A percentile compares a stretch with the other conserved stretches of the same genome.
These are phyloP conservation scores for Albatrellus ellisii DNA, from an alignment of 768 basidiomycete genomes.

Conservation along the genomic window DNA sequence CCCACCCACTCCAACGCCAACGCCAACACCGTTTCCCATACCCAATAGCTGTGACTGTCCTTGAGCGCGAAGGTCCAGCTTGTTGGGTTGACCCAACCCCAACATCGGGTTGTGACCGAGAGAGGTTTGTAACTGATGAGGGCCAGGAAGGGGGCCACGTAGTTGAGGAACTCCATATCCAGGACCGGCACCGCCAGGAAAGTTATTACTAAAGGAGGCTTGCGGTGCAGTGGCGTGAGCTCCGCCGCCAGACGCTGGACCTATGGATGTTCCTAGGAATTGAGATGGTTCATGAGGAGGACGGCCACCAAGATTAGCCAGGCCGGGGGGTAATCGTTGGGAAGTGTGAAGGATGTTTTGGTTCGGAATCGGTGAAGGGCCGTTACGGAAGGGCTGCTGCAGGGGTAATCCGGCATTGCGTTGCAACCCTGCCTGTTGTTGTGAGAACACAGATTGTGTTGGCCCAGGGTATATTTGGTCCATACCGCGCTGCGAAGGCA, in stretches of 20 bases:
- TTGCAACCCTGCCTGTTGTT: constrained; percentile 34
- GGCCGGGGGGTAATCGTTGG: constrained; percentile 64
- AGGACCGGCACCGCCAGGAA: constrained; percentile 23
- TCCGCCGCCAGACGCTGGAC: not conserved
- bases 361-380: constrained; percentile 46
- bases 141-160: constrained; percentile 34
- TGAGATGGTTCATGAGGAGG: constrained; percentile 71
- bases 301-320: constrained; percentile 72
- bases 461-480: constrained; percentile 46
- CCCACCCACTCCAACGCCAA: constrained; percentile 16
- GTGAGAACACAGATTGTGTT: constrained; percentile 34
- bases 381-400: constrained; percentile 53
- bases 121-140: constrained; percentile 31
- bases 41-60: constrained; percentile 36
- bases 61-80: constrained; percentile 39
- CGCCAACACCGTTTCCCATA: constrained; percentile 29
- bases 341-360: constrained; percentile 32
- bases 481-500: constrained; percentile 35
- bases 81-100: constrained; percentile 38
- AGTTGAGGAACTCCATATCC: constrained; percentile 24
- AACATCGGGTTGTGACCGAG: constrained; percentile 36
- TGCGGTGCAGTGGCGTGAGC: constrained; percentile 5
- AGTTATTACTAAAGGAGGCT: constrained; percentile 37
- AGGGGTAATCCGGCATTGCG: constrained; percentile 41
- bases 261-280: constrained; percentile 24